Evolutionary conservation across 148 eudicot species (phyloP).

Genomic region (Chenopodium berlandieri): DNA sequence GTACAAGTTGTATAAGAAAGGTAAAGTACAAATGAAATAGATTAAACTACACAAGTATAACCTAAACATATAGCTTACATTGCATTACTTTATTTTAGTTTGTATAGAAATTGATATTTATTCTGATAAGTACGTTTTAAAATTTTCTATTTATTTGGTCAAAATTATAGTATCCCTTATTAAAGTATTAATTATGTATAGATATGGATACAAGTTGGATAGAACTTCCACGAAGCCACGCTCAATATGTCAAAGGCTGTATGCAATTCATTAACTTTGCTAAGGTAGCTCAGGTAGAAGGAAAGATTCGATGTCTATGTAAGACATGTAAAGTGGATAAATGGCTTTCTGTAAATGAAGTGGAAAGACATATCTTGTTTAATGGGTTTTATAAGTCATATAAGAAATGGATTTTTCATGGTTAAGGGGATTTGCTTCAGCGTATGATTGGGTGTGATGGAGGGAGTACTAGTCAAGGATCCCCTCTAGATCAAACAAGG

Average conservation of each 20-base stretch:
- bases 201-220: conserved; percentile 3
- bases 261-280: neutral
- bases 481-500: no score
- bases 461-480: neutral
- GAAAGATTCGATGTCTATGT: neutral
- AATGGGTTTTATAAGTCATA: neutral
- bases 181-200: neutral
- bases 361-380: neutral
- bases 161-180: no score
- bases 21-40: no score
- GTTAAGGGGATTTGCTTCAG: neutral
- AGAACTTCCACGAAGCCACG: neutral
- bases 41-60: no score
- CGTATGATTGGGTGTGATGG: neutral
- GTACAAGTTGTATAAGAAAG: no score
- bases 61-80: no score
- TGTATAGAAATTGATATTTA: no score
- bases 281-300: neutral
- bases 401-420: conserved; percentile 9
- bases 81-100: no score
- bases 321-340: neutral
- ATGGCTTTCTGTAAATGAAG: neutral
- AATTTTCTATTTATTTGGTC: no score
- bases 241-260: neutral
- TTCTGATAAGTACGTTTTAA: no score